A percentile compares a stretch with the other conserved stretches of the same genome.
phyloP scores from a whole-genome alignment of 2,329 filamentous ascomycete genomes.

The Xylaria polymorpha region DNA sequence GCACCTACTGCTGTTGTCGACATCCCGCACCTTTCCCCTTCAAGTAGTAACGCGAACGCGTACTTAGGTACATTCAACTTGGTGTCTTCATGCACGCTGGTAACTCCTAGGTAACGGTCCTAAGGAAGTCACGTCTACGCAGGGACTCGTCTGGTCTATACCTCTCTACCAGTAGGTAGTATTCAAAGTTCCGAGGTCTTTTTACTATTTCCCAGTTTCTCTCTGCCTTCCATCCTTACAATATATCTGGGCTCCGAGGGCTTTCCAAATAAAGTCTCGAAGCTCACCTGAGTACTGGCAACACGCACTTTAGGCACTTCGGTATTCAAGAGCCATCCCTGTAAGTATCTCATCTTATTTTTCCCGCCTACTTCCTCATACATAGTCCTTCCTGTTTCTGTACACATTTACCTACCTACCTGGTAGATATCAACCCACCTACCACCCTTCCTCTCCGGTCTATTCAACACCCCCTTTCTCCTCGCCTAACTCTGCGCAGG shows the following conservation, averaged over 20 bases:
- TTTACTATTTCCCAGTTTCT: not conserved
- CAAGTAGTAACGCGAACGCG: not conserved
- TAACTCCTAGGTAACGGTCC: not conserved
- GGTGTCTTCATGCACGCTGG: constrained; percentile 8
- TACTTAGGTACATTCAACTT: constrained; percentile 1
- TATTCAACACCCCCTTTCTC: not conserved
- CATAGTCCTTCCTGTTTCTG: not conserved
- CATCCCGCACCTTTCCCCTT: not conserved
- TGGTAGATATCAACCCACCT: not conserved
- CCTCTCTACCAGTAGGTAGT: not conserved
- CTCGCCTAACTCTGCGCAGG: not conserved
- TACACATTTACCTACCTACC: not conserved
- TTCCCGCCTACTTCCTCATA: not conserved
- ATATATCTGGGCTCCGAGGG: not conserved
- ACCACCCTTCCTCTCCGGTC: not conserved
- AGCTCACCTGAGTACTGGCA: not conserved
- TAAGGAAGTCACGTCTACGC: constrained; percentile 8
- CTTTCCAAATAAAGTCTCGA: not conserved
- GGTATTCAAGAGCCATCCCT: not conserved
- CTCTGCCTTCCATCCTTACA: constrained; percentile 10
- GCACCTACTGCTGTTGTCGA: not conserved
- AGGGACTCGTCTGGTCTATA: too few relatives aligned
- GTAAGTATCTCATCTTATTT: constrained; percentile 5
- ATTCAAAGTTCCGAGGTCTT: not conserved
- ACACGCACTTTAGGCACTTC: not conserved